phyloP scores from a whole-genome alignment of 257 asterid species.

The Ajuga chamaepitys region DNA sequence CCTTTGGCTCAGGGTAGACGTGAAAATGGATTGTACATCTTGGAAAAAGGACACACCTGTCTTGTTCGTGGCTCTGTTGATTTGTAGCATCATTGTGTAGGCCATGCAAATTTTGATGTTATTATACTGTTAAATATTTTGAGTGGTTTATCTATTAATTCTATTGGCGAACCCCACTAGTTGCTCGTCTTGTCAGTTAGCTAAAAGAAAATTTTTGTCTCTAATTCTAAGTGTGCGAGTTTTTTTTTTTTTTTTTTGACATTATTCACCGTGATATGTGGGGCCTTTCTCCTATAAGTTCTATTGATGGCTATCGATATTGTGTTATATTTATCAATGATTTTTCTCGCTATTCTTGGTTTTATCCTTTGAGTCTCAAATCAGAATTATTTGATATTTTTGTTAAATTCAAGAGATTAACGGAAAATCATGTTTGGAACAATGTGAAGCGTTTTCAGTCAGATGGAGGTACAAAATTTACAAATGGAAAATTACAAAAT shows the following conservation, averaged over 20 bases:
- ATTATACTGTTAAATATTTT: background rate
- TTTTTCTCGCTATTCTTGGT: too few relatives aligned
- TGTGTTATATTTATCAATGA: background rate
- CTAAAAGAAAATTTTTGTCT: background rate
- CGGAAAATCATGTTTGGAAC: too few relatives aligned
- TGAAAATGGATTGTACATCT: too few relatives aligned
- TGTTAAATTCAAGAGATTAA: too few relatives aligned
- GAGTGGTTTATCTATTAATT: background rate
- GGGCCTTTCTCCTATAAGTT: background rate
- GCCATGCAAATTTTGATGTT: background rate
- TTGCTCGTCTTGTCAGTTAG: background rate
- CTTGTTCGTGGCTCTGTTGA: background rate
- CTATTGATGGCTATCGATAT: background rate
- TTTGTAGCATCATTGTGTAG: background rate
- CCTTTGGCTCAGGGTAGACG: background rate
- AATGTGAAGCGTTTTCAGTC: too few relatives aligned
- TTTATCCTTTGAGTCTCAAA: too few relatives aligned
- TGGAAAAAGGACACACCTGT: background rate
- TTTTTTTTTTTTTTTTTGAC: background rate
- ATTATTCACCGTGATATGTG: background rate
- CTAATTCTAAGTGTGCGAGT: background rate
- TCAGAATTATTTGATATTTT: too few relatives aligned
- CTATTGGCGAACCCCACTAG: background rate
- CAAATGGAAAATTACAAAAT: too few relatives aligned
- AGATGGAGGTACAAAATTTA: too few relatives aligned